Evolutionary conservation across 2,329 filamentous ascomycete species (phyloP), one percentile per base, ranked within the genome.

Genomic region (Colletotrichum cordylinicola): DNA sequence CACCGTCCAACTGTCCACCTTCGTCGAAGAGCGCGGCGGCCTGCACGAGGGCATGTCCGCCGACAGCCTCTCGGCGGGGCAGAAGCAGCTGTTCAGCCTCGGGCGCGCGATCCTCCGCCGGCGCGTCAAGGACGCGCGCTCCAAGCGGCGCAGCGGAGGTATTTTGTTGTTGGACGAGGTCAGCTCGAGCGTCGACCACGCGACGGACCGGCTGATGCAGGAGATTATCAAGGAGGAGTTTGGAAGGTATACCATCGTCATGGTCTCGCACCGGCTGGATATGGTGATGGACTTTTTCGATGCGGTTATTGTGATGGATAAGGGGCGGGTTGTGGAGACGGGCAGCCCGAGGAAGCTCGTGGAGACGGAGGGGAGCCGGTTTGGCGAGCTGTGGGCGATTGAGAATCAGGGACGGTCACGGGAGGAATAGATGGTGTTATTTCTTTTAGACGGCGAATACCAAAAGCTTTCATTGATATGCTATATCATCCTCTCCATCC

Each of bases 61-160:
- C 4, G 83, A 88, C 16, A 84, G 85, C 67, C 83, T 91, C 8
- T 88, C 86, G 10, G 88, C 89, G 71, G 91, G 91, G 1, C 91
- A 93, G 80, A 86, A 86, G 65, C 91, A 93, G 80, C 85, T 93
- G 1, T 91, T 93, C 79, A 91, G 89, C 78, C 84, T 93, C 10
- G 91, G 90, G 2, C 82, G 91, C 7, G 91, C 90, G 1, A 84
- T 92, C 37, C 81, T 93, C 18, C 82, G 87, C 2, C 76, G 79
- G 2, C 64, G 78, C 21, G 83, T 86, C 3, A 87, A 89, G 76
- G 72, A 68, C 8, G 67, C 67, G 10, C 52, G 31, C 52, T 75
- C 18, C 33, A 73, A 76, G 52, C 39, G 33, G 35, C 67, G 75
- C 35, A 61, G 72, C 10, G 81, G 80, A n/a, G 82, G 81, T 0